Conservation (phyloP, 306 rosid species). For the Acacia crassicarpa region DNA sequence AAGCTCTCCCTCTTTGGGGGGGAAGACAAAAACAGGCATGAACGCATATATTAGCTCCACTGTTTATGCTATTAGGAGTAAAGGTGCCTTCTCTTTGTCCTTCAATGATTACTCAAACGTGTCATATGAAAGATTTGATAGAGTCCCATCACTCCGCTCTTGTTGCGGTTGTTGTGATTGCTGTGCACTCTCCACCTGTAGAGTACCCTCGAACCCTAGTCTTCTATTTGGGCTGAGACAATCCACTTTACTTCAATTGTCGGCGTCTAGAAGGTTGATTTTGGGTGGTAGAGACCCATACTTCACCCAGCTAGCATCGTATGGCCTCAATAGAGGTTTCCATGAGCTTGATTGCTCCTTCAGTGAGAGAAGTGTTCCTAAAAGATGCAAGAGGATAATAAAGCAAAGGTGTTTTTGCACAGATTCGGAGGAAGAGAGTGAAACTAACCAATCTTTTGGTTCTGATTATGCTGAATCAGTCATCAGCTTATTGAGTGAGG, state of each 20-base stretch:
- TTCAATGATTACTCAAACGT: constrained; percentile 61
- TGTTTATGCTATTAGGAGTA: constrained; percentile 54
- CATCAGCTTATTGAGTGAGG: constrained; percentile 79
- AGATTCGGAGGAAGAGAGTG: constrained; percentile 43
- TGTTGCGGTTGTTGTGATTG: constrained; percentile 43
- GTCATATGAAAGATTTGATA: constrained; percentile 53
- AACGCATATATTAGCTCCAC: constrained; percentile 59
- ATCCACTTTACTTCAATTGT: constrained; percentile 69
- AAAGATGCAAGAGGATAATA: constrained; percentile 49
- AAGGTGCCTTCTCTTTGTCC: constrained; percentile 52
- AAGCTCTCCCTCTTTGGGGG: constrained; percentile 14
- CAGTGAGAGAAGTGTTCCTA: constrained; percentile 44
- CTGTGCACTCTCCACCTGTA: constrained; percentile 48
- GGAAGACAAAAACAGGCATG: constrained; percentile 42
- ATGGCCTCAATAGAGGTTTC: constrained; percentile 39
- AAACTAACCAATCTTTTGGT: constrained; percentile 32
- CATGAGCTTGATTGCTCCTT: constrained; percentile 42
- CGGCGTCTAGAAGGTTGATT: constrained; percentile 70
- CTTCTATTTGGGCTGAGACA: constrained; percentile 77
- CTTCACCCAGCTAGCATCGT: constrained; percentile 44
- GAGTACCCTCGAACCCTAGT: constrained; percentile 44
- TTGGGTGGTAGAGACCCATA: constrained; percentile 50
- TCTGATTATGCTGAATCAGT: constrained; percentile 58
- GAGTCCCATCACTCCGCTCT: constrained; percentile 43
- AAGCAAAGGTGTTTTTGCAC: constrained; percentile 36